Evolutionary conservation across 306 rosid species (phyloP).

Genomic region (Neltuma alba): DNA sequence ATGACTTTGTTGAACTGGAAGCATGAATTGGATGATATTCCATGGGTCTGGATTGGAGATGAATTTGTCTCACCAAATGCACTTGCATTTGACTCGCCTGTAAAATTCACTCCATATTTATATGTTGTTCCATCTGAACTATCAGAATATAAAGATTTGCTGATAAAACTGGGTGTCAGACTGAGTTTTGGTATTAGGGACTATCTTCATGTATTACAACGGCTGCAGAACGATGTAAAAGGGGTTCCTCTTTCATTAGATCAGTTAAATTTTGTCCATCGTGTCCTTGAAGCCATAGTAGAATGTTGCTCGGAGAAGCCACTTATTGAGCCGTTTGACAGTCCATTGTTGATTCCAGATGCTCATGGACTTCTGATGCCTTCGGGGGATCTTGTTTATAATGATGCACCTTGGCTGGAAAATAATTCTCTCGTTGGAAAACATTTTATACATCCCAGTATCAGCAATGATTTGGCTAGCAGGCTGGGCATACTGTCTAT

Average conservation of each 20-base stretch:
- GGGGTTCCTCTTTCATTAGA: slow-evolving; percentile 76
- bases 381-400: slow-evolving; percentile 76
- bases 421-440: slow-evolving; percentile 69
- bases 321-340: slow-evolving; percentile 54
- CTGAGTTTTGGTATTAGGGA: slow-evolving; percentile 75
- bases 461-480: slow-evolving; percentile 89
- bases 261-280: slow-evolving; percentile 77
- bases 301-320: slow-evolving; percentile 78
- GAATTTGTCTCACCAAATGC: slow-evolving; percentile 81
- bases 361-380: slow-evolving; percentile 73
- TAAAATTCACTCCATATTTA: slow-evolving; percentile 90
- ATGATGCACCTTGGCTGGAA: slow-evolving; percentile 98
- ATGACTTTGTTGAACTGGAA: slow-evolving; percentile 54
- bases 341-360: slow-evolving; percentile 81
- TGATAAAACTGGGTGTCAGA: slow-evolving; percentile 76
- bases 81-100: slow-evolving; percentile 98
- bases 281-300: slow-evolving; percentile 90
- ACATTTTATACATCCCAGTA: slow-evolving; percentile 80
- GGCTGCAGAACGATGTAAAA: slow-evolving; percentile 70
- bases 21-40: slow-evolving; percentile 63
- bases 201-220: slow-evolving; percentile 73
- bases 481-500: slow-evolving; percentile 84
- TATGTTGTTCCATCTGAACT: slow-evolving; percentile 96
- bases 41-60: slow-evolving; percentile 99
- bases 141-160: slow-evolving; percentile 77